A percentile compares a stretch with the other conserved stretches of the same genome.
Conservation (phyloP, 176 grass and related monocot genomes). For the Puccinellia tenuiflora region DNA sequence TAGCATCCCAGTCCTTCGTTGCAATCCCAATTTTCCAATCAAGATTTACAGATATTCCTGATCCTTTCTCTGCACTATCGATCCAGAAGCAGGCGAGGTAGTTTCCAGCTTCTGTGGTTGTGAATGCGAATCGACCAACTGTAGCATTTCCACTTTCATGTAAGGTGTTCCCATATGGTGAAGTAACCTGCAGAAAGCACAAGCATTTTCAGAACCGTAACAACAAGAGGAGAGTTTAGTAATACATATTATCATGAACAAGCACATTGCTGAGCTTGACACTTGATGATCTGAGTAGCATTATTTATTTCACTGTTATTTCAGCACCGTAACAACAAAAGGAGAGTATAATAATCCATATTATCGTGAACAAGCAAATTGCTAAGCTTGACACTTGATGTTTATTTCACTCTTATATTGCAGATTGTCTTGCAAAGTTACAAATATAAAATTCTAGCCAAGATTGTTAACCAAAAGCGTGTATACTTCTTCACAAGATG, state of each 20-base stretch:
- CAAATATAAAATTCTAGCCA: background rate
- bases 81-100: constrained; percentile 90
- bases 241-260: background rate
- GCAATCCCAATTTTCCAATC: constrained; percentile 95
- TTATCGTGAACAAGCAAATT: background rate
- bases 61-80: constrained; percentile 50
- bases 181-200: constrained; percentile 66
- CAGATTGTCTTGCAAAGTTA: background rate
- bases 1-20: constrained; percentile 80
- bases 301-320: background rate
- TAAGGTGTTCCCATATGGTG: constrained; percentile 75
- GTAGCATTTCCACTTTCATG: constrained; percentile 71
- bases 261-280: background rate
- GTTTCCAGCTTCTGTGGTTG: constrained; percentile 70
- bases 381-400: background rate
- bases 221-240: background rate
- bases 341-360: background rate
- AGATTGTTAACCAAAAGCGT: background rate
- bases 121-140: constrained; percentile 76
- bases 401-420: background rate
- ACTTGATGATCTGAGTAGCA: too few relatives aligned
- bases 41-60: constrained; percentile 53
- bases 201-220: background rate
- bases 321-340: background rate
- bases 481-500: background rate